Evolutionary conservation across 805 yeast species (phyloP), one percentile per base, ranked within the genome.

Genomic region (Wickerhamiella hasegawae): DNA sequence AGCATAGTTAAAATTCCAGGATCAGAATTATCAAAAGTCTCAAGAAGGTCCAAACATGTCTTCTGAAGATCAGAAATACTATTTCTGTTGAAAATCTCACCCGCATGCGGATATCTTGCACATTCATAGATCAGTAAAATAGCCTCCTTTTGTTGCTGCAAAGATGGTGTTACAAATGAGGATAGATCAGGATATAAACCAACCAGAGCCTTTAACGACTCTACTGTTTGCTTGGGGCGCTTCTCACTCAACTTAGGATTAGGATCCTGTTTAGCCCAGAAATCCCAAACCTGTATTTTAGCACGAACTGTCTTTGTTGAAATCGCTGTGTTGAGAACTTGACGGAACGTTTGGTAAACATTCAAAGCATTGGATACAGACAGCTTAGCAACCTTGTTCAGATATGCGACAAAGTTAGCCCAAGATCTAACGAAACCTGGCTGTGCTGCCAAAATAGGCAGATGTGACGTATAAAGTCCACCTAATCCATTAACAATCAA

Each of bases 401-500:
- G 65, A 46, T 69, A 81, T 1, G 45, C 48, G 5, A 80, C 47
- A 29, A 83, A 54, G 0, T 66, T 62, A 5, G 48, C 40, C 93
- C 94, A 84, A 43, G 69, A 65, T 4, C 42, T 41, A 9, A 40
- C 43, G 22, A 54, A 49, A 5, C 47, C 43, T 0, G 43, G 38
- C 5, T 46, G 42, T 0, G 44, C 41, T 26, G 63, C 59, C 29
- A 63, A 49, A 17, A 55, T 47, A 42, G 36, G 27, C 31, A 76
- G 57, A 47, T 68, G 73, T n/a, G 63, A 63, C 2, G 66, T 55
- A 44, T 66, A 80, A 2, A 87, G 49, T 14, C 71, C 69, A 2
- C 74, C 68, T 30, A 82, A 48, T 0, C 95, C 95, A 19, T 66
- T 66, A 14, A 80, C 53, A 0, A 78, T 63, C 31, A 80, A 60